Conservation (phyloP, 345 rosid genomes). For the Pistacia vera region DNA sequence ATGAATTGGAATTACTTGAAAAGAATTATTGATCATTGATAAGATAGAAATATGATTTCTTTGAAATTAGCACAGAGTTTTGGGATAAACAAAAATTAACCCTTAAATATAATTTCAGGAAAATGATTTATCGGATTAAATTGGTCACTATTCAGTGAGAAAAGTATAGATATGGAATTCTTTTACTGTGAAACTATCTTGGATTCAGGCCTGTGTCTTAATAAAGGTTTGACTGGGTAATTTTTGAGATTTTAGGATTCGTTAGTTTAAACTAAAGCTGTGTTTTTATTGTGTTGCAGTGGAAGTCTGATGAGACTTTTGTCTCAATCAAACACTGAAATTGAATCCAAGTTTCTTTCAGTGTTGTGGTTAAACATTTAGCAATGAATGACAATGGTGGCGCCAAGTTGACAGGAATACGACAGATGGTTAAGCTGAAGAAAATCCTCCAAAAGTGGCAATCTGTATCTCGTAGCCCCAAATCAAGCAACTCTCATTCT, state of each 20-base stretch:
- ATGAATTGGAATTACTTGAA: neutral
- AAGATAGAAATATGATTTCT: too few relatives aligned
- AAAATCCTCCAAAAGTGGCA: slow-evolving; percentile 95
- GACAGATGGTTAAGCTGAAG: slow-evolving; percentile 82
- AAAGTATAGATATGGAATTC: neutral
- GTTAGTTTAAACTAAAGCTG: slow-evolving; percentile 8
- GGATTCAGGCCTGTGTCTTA: neutral
- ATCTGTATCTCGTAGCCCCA: slow-evolving; percentile 58
- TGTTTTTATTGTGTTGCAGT: slow-evolving; percentile 19
- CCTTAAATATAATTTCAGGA: too few relatives aligned
- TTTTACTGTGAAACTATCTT: neutral
- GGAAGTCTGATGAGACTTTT: slow-evolving; percentile 47
- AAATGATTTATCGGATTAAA: too few relatives aligned
- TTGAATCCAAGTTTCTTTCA: slow-evolving; percentile 24
- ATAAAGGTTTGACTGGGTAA: too few relatives aligned
- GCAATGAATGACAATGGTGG: slow-evolving; percentile 68
- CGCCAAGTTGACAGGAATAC: slow-evolving; percentile 67
- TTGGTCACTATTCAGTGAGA: too few relatives aligned
- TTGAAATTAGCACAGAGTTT: too few relatives aligned
- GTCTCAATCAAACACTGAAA: slow-evolving; percentile 31
- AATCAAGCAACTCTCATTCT: slow-evolving; percentile 27
- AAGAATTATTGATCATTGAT: neutral
- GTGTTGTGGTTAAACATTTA: slow-evolving; percentile 24
- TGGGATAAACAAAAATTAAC: too few relatives aligned
- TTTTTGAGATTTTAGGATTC: neutral